Evolutionary conservation across 768 basidiomycete genomes (phyloP), one percentile per base, ranked within the genome.

Genomic region (Mycena filopes): DNA sequence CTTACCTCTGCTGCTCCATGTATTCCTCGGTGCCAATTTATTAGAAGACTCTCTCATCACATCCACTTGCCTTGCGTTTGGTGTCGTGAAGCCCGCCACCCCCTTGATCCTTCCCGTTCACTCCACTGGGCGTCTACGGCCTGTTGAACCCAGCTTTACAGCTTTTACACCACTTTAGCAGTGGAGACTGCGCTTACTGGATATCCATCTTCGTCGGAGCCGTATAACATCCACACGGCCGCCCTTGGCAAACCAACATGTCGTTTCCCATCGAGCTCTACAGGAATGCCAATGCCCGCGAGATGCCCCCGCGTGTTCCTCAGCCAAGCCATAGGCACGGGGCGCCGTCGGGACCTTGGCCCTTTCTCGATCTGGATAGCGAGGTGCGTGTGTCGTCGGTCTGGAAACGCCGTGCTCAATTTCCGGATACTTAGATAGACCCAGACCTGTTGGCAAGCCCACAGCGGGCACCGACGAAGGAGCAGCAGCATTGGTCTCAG

Each of bases 271-370:
- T 42, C 21, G 67, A 68, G 15, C 48, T 64, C 10, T 68, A 56
- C 28, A 59, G 58, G 33, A 64, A 36, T 54, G 40, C 48, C 21
- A 64, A 45, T 63, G 25, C 42, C 20, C 66, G 47, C 21, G 56
- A 64, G 50, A 55, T 69, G 59, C 68, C 63, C 51, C 72, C 70
- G 42, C 66, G 70, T 31, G 50, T 67, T 26, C 63, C 66, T 15
- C 68, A 70, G 38, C 71, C 73, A 15, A 66, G 66, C 29, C 70
- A 80, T 54, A 73, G 80, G 2, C 80, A 81, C 25, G 80, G 76
- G 20, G 71, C 79, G 16, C 80, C 80, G 4, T 78, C 76, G 4
- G 80, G 80, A 7, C 80, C 80, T 25, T 81, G 80, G 80, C 80
- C 80, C 8, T 81, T 78, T 73, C 76, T 82, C 69, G 80, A 82